phyloP scores from a whole-genome alignment of 2,329 filamentous ascomycete species.

The Colletotrichum liriopes region DNA sequence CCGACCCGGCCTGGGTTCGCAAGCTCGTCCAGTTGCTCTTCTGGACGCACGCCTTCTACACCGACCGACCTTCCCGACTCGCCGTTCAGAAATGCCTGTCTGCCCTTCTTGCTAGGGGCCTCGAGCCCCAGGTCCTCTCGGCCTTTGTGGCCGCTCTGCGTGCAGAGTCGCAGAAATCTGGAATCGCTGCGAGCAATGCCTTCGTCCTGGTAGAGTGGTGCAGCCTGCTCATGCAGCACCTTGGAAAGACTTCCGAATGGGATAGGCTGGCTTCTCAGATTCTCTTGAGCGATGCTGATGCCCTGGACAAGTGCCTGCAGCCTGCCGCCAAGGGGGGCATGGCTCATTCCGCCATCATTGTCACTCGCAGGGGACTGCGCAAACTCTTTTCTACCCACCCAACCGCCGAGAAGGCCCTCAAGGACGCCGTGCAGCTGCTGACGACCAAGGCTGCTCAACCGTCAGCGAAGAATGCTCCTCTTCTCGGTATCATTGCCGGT shows the following conservation, averaged over 20 bases:
- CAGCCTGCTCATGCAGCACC: constrained; percentile 81
- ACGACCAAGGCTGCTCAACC: constrained; percentile 77
- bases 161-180: constrained; percentile 81
- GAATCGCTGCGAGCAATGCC: constrained; percentile 83
- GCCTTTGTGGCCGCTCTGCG: constrained; percentile 78
- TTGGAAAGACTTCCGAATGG: constrained; percentile 75
- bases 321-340: constrained; percentile 76
- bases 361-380: constrained; percentile 85
- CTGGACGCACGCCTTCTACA: constrained; percentile 88
- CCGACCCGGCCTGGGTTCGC: constrained; percentile 65
- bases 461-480: constrained; percentile 78
- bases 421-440: constrained; percentile 75
- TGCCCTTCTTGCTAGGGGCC: constrained; percentile 73
- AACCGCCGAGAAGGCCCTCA: constrained; percentile 73
- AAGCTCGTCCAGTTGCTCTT: constrained; percentile 82
- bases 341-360: constrained; percentile 80
- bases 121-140: constrained; percentile 72
- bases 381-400: constrained; percentile 75
- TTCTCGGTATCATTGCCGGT: constrained; percentile 89
- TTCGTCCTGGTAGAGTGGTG: constrained; percentile 95
- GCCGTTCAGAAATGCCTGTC: constrained; percentile 87
- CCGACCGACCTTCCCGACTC: constrained; percentile 86
- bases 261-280: constrained; percentile 76
- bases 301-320: constrained; percentile 83
- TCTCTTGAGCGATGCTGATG: constrained; percentile 78